Base-by-base conservation (phyloP, 306 rosid species). In the Herpetospermum pedunculosum region DNA sequence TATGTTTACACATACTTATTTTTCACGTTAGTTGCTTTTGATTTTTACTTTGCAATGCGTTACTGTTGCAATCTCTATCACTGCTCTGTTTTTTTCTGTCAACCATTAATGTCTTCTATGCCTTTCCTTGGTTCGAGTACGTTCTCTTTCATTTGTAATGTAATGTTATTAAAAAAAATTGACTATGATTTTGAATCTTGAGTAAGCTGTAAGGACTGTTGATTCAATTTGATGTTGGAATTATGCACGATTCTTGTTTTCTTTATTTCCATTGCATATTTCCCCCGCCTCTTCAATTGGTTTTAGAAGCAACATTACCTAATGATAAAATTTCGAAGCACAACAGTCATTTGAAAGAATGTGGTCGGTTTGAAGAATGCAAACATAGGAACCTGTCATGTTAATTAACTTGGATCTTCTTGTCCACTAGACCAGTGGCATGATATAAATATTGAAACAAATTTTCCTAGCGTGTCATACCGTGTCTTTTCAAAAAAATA, bases 161-260 rank as follows among this genome's bases (percentile, higher is more conserved):
- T 29, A 29, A 29, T 30, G 16, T 59, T 59, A 59, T 59, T 59
- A 6, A 30, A 30, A 21, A 54, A 12, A 30, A 5, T 19, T 1
- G 15, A 35, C 23, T 0, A 30, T 30, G n/a, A 9, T 10, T 40
- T 25, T 21, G 53, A 38, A 37, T 67, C 50, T 23, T 13, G 52
- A 40, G 52, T 55, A 4, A 55, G 18, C 34, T 18, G n/a, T 19
- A 40, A 65, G 34, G 7, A 21, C 34, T 11, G 30, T 6, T 2
- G 15, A 65, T 54, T 43, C 32, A 71, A 6, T 40, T 18, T 16
- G 30, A 3, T 18, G 35, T 41, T 38, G 77, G 54, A 46, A 58
- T 82, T 80, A 29, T 8, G 60, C 65, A 71, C 19, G 21, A 47
- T 40, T 28, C 62, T 38, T 50, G 49, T 62, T 72, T 75, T 48